A percentile compares a stretch with the other conserved stretches of the same genome.
These are phyloP conservation scores for Leptographium flavum DNA, from an alignment of 2,329 filamentous ascomycete species.

Conservation along the genomic window DNA sequence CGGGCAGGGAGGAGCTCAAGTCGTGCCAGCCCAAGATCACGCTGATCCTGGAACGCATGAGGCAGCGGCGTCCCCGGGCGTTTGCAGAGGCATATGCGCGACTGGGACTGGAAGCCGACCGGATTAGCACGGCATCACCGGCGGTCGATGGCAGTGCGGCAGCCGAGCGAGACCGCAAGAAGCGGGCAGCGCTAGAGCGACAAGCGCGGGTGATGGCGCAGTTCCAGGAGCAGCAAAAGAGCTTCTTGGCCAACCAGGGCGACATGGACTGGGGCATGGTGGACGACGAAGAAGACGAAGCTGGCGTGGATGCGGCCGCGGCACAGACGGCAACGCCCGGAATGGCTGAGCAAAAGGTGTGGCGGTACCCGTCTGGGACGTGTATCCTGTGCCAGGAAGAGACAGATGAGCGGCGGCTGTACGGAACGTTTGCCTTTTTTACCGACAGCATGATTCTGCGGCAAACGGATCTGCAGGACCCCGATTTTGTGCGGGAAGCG, in stretches of 20 bases:
- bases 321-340: slow-evolving; percentile 18
- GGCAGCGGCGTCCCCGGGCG: slow-evolving; percentile 60
- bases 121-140: slow-evolving; percentile 72
- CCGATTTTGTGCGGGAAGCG: slow-evolving; percentile 74
- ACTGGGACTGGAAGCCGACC: slow-evolving; percentile 56
- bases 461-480: slow-evolving; percentile 70
- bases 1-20: slow-evolving; percentile 60
- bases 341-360: slow-evolving; percentile 52
- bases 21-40: slow-evolving; percentile 73
- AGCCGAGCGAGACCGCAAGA: slow-evolving; percentile 69
- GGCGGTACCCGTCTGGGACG: slow-evolving; percentile 84
- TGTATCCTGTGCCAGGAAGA: slow-evolving; percentile 97
- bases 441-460: slow-evolving; percentile 75
- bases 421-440: slow-evolving; percentile 85
- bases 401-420: slow-evolving; percentile 74
- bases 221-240: slow-evolving; percentile 95
- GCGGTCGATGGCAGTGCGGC: slow-evolving; percentile 43
- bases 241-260: slow-evolving; percentile 81
- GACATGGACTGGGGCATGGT: slow-evolving; percentile 78
- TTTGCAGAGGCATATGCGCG: slow-evolving; percentile 55
- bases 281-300: slow-evolving; percentile 62
- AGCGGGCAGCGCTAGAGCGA: slow-evolving; percentile 75
- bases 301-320: not conserved
- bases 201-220: slow-evolving; percentile 95
- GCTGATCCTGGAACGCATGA: slow-evolving; percentile 71